Evolutionary conservation across 441 rosid species (phyloP).

Genomic region (Mallotus japonicus): DNA sequence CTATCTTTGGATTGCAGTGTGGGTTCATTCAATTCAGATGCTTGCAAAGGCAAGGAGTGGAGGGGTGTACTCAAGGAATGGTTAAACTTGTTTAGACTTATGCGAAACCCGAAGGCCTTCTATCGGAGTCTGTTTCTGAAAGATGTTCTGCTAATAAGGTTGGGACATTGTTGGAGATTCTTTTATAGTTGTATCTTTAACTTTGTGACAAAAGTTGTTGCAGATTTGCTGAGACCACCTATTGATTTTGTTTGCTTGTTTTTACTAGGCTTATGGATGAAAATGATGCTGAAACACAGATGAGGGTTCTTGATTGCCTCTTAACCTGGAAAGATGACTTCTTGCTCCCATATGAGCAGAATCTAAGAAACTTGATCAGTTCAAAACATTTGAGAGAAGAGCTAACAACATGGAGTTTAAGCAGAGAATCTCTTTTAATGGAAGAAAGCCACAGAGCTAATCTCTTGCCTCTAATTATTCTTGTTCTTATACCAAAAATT

Average conservation of each 20-base stretch:
- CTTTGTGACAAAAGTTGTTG: slow-evolving; percentile 2
- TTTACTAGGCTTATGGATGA: slow-evolving; percentile 83
- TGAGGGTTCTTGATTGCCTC: slow-evolving; percentile 83
- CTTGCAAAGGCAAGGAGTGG: slow-evolving; percentile 84
- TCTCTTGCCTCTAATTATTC: slow-evolving; percentile 66
- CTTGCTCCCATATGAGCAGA: slow-evolving; percentile 72
- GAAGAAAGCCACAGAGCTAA: slow-evolving; percentile 63
- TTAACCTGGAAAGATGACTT: slow-evolving; percentile 74
- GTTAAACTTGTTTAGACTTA: slow-evolving; percentile 71
- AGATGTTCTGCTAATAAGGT: slow-evolving; percentile 80
- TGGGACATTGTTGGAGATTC: slow-evolving; percentile 24
- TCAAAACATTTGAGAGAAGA: slow-evolving; percentile 78
- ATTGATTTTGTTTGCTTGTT: slow-evolving; percentile 20
- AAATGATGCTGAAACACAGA: slow-evolving; percentile 79
- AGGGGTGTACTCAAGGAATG: slow-evolving; percentile 77
- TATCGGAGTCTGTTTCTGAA: slow-evolving; percentile 62
- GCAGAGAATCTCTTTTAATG: slow-evolving; percentile 53
- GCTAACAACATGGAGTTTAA: slow-evolving; percentile 86
- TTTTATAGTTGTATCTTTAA: slow-evolving; percentile 7
- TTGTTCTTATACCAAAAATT: slow-evolving; percentile 51
- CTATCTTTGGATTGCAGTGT: slow-evolving; percentile 45
- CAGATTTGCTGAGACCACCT: slow-evolving; percentile 16
- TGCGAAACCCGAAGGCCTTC: slow-evolving; percentile 68
- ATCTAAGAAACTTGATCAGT: slow-evolving; percentile 76
- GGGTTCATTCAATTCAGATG: slow-evolving; percentile 47